Percentiles rank a stretch among this genome's conserved stretches.
phyloP scores from a whole-genome alignment of 768 basidiomycete species.

The Amanita polypyramis region DNA sequence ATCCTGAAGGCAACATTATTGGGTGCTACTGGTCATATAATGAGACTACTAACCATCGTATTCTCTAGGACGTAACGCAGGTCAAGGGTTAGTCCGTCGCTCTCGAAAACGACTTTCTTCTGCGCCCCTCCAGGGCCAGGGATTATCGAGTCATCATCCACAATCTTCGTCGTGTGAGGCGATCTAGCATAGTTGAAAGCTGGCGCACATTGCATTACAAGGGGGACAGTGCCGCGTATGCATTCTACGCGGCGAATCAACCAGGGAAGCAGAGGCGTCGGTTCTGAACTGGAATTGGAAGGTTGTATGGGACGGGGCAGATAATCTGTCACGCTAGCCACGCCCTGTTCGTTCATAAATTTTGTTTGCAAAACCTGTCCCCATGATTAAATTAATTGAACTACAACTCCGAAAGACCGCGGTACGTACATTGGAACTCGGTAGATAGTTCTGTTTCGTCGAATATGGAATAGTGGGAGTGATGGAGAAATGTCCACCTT shows the following conservation, averaged over 20 bases:
- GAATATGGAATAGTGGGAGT: conserved; percentile 59
- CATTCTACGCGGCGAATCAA: conserved; percentile 79
- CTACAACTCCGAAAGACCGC: neutral
- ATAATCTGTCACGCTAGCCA: conserved; percentile 78
- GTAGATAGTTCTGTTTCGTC: conserved; percentile 76
- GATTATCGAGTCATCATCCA: conserved; percentile 30
- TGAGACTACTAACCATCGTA: conserved; percentile 19
- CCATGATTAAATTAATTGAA: conserved; percentile 2
- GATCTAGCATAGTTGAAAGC: conserved; percentile 93
- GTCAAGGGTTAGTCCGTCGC: conserved; percentile 52
- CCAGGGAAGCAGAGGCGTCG: conserved; percentile 72
- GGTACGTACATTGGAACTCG: conserved; percentile 61
- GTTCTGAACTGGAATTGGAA: conserved; percentile 20
- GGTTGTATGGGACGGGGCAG: conserved; percentile 54
- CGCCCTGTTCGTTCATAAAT: conserved; percentile 84
- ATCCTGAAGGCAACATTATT: conserved; percentile 17
- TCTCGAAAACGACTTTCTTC: conserved; percentile 54
- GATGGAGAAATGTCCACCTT: conserved; percentile 90
- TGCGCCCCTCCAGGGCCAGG: conserved; percentile 19
- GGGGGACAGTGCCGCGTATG: conserved; percentile 71
- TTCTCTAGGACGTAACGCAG: conserved; percentile 64
- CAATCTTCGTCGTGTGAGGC: conserved; percentile 51
- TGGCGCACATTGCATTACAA: conserved; percentile 85
- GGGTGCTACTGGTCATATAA: neutral
- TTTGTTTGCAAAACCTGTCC: conserved; percentile 79